A percentile compares a stretch with the other conserved stretches of the same genome.
Conservation (phyloP, 805 yeast species). For the Kluyveromyces wickerhamii region DNA sequence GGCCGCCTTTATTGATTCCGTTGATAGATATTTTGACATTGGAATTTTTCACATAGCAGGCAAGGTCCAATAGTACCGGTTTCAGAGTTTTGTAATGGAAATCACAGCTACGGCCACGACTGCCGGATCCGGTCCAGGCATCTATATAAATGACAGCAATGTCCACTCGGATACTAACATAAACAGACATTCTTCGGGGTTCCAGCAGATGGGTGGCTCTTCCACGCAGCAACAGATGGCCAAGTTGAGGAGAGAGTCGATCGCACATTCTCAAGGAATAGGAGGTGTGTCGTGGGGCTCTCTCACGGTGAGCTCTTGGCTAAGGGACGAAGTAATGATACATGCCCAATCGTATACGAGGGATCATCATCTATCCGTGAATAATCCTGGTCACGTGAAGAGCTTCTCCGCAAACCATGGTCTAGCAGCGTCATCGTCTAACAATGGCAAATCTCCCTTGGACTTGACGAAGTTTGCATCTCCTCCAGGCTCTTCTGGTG, state of each 20-base stretch:
- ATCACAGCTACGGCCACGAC: conserved; percentile 8
- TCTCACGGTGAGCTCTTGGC: conserved; percentile 89
- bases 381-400: not conserved
- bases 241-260: conserved; percentile 76
- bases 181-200: not conserved
- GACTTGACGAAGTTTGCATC: conserved; percentile 29
- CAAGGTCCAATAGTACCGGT: too few relatives aligned
- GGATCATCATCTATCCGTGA: not conserved
- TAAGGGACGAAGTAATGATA: conserved; percentile 84
- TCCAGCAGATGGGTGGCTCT: not conserved
- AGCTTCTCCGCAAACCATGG: not conserved
- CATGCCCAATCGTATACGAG: conserved; percentile 21
- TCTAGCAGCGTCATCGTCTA: not conserved
- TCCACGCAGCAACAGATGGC: conserved; percentile 11
- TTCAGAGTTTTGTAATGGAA: too few relatives aligned
- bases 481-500: conserved; percentile 55
- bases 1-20: too few relatives aligned
- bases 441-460: conserved; percentile 1
- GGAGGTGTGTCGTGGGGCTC: conserved; percentile 99
- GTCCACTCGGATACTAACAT: not conserved
- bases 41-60: too few relatives aligned
- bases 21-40: too few relatives aligned
- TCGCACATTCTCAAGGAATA: conserved; percentile 95
- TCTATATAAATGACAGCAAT: conserved; percentile 6
- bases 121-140: conserved; percentile 9